Evolutionary conservation across 768 basidiomycete species (phyloP).

Genomic region (Kwoniella europaea): DNA sequence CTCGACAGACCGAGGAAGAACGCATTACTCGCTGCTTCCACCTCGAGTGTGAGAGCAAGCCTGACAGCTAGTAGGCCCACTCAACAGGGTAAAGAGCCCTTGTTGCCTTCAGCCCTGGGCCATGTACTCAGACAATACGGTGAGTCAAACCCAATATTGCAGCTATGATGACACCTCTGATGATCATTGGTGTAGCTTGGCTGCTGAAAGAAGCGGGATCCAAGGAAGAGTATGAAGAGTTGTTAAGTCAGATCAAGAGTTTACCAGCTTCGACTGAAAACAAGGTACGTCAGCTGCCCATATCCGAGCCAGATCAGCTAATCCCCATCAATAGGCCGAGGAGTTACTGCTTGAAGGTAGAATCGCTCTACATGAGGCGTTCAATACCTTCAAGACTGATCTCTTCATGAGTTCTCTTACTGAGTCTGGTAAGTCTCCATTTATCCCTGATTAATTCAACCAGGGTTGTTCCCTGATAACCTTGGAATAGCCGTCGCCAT

Average conservation of each 20-base stretch:
- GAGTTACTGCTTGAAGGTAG: constrained; percentile 76
- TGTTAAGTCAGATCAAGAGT: constrained; percentile 65
- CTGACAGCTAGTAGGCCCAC: constrained; percentile 13
- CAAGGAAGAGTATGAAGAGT: constrained; percentile 60
- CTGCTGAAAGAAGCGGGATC: constrained; percentile 33
- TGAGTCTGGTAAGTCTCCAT: constrained; percentile 75
- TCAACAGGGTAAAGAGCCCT: constrained; percentile 29
- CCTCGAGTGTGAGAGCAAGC: constrained; percentile 16
- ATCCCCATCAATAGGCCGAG: constrained; percentile 65
- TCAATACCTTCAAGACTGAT: constrained; percentile 78
- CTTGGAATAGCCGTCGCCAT: constrained; percentile 72
- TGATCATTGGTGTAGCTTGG: constrained; percentile 23
- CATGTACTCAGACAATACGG: constrained; percentile 52
- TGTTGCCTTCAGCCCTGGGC: constrained; percentile 39
- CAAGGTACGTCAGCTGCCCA: constrained; percentile 19
- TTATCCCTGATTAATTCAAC: constrained; percentile 3
- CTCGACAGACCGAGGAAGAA: constrained; percentile 27
- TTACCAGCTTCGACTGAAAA: constrained; percentile 58
- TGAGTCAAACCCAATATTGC: constrained; percentile 10
- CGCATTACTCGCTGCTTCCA: constrained; percentile 13
- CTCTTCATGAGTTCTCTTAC: constrained; percentile 87
- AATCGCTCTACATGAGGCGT: constrained; percentile 76
- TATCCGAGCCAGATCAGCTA: neutral
- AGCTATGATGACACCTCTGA: neutral
- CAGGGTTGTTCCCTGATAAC: neutral